Conservation (phyloP, 305 asterid genomes). For the Fraxinus albicans region DNA sequence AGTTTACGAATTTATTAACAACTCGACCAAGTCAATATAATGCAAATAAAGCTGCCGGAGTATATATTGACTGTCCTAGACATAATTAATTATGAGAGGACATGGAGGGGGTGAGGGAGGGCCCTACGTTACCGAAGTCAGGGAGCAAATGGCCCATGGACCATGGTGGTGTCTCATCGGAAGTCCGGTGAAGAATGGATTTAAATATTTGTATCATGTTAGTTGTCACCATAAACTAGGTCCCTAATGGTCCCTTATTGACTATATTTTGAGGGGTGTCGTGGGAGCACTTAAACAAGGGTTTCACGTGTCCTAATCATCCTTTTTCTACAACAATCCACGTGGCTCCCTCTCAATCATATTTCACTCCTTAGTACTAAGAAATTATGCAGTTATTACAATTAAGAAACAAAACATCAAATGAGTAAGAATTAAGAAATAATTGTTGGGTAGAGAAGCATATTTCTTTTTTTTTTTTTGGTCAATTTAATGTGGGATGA, state of each 20-base stretch:
- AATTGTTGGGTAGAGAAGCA: not conserved
- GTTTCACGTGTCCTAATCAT: conserved; percentile 74
- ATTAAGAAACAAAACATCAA: not conserved
- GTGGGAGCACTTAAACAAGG: conserved; percentile 56
- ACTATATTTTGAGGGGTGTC: conserved; percentile 13
- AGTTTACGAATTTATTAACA: not conserved
- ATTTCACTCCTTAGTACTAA: not conserved
- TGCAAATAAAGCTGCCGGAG: not conserved
- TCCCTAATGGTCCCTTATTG: conserved; percentile 34
- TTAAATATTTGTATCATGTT: conserved; percentile 66
- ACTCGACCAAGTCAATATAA: not conserved
- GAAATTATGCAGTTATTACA: not conserved
- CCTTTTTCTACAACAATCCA: conserved; percentile 60
- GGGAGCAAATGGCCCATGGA: conserved; percentile 57
- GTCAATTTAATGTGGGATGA: not conserved
- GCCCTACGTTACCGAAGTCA: conserved; percentile 34
- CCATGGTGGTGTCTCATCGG: conserved; percentile 42
- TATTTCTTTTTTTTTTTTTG: too few relatives aligned
- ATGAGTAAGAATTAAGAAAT: not conserved
- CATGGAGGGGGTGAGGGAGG: not conserved
- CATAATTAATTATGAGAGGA: not conserved
- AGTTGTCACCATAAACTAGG: conserved; percentile 51
- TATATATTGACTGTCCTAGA: not conserved
- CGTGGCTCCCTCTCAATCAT: conserved; percentile 52
- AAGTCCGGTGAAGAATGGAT: conserved; percentile 54